Base-by-base conservation (phyloP, 768 basidiomycete genomes). In the Boletus sp. region DNA sequence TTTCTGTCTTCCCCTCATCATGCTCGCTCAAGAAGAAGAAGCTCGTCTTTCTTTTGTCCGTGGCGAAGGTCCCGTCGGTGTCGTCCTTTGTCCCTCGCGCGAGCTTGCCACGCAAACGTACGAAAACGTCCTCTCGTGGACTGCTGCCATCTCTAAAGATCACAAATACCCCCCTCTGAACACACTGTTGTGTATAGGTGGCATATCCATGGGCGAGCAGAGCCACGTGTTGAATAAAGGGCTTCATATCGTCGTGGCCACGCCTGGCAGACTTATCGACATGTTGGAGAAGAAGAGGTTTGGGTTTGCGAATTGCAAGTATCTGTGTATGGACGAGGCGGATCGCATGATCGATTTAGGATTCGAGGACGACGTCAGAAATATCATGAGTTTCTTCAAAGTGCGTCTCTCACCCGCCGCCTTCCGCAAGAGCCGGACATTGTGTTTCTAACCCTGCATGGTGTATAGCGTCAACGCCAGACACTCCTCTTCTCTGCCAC, bases 261-360 rank as follows among this genome's bases (percentile, higher is more conserved):
- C 97, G 0, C 97, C 97, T 0, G 97, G 97, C 17, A 82, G 97
- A 48, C 77, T 98, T 50, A 98, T 98, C 58, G 97, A 99, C 72
- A 96, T 99, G 93, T 73, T 99, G 59, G 94, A 97, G 72, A 98
- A 98, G 78, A 90, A 84, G 71, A 82, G 85, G 58, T 90, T 99
- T 64, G 92, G 88, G 6, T 88, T 98, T 68, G 88, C 90, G 57
- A 88, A 87, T 58, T 98, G 95, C 87, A 94, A 93, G 76, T 97
- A 84, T 68, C 75, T 99, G 11, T 98, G 95, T 68, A 94, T 99
- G 93, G 97, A 99, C 72, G 97, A 99, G 73, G 97, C 97, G 0
- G 97, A 99, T 73, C 79, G 97, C 54, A 99, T 99, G 97, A 94
- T 99, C 56, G 97, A 99, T 67, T 78, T 98, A 68, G 97, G 97